phyloP scores from a whole-genome alignment of 1,284 basidiomycete genomes.

The Wolfiporia cocos region DNA sequence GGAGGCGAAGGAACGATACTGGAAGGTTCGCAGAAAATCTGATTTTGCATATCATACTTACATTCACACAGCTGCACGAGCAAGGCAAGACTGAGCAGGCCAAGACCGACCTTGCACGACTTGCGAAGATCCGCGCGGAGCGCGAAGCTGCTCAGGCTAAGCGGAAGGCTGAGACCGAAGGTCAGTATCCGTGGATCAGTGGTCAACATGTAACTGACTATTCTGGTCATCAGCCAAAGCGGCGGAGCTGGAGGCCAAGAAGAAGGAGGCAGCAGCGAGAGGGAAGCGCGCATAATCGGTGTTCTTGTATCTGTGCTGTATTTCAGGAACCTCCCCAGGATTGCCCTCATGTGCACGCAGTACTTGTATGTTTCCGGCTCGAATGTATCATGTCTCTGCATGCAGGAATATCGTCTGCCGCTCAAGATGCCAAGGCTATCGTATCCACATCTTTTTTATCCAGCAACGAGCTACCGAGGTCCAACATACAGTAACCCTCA shows the following conservation, averaged over 20 bases:
- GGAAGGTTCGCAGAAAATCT: conserved; percentile 53
- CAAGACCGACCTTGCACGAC: conserved; percentile 78
- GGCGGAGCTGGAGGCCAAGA: conserved; percentile 38
- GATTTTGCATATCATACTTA: not conserved
- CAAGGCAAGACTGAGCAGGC: conserved; percentile 87
- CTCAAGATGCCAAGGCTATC: no score
- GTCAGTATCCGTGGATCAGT: conserved; percentile 30
- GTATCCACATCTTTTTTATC: no score
- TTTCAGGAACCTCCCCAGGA: not conserved
- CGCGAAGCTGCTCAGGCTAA: conserved; percentile 82
- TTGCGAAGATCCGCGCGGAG: conserved; percentile 82
- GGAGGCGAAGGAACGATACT: conserved; percentile 79
- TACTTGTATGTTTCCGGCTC: no score
- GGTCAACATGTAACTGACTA: conserved; percentile 1
- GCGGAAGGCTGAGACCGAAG: conserved; percentile 81
- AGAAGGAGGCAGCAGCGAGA: conserved; percentile 19
- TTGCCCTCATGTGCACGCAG: not conserved
- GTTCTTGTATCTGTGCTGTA: conserved; percentile 1
- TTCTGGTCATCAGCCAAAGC: conserved; percentile 31
- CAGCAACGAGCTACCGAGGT: no score
- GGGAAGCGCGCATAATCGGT: conserved; percentile 13
- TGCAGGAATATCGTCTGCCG: no score
- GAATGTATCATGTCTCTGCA: no score
- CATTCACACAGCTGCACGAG: conserved; percentile 48
- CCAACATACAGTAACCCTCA: no score